Conservation (phyloP, 345 rosid species). For the Pistacia vera region DNA sequence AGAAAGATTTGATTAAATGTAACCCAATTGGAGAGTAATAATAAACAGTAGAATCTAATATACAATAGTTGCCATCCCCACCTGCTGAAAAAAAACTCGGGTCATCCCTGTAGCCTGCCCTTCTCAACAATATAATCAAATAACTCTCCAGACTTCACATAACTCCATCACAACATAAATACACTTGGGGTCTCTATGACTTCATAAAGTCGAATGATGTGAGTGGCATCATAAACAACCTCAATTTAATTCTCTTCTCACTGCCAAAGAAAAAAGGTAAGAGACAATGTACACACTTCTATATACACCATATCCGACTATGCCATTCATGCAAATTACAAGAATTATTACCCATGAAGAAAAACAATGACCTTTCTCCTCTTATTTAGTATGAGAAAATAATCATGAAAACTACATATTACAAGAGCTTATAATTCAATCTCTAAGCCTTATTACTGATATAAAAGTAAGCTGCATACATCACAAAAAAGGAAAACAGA, state of each 20-base stretch:
- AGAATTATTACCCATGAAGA: not conserved
- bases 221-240: conserved; percentile 44
- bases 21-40: not conserved
- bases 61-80: conserved; percentile 25
- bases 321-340: not conserved
- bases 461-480: not conserved
- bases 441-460: not conserved
- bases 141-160: too few relatives aligned
- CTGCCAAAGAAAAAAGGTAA: not conserved
- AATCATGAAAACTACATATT: conserved; percentile 6
- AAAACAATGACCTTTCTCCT: not conserved
- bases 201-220: conserved; percentile 88
- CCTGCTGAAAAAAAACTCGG: conserved; percentile 95
- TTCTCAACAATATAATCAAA: too few relatives aligned
- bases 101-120: conserved; percentile 50
- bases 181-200: conserved; percentile 81
- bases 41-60: not conserved
- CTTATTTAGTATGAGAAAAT: not conserved
- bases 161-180: conserved; percentile 55
- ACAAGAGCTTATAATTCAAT: not conserved
- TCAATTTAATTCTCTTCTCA: conserved; percentile 54
- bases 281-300: not conserved
- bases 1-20: conserved; percentile 7
- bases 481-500: not conserved
- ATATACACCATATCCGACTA: not conserved